Percentiles rank a stretch among this genome's conserved stretches.
Conservation (phyloP, 2,329 filamentous ascomycete species). For the Fusarium vanettenii region DNA sequence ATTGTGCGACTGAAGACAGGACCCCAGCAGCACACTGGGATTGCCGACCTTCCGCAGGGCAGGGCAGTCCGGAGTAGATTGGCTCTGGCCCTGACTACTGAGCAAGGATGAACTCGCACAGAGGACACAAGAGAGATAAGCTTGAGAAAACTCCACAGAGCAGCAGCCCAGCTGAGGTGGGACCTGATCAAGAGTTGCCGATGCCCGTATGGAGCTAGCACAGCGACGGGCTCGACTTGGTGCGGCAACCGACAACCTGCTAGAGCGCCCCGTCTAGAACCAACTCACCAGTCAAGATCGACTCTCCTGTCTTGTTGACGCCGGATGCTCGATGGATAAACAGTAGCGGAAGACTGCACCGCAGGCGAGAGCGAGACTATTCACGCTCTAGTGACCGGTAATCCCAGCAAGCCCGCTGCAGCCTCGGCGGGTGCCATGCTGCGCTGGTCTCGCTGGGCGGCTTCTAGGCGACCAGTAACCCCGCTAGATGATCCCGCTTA, state of each 20-base stretch:
- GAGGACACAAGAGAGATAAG: neutral
- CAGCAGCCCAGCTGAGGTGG: constrained; percentile 7
- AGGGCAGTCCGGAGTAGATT: neutral
- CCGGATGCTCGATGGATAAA: neutral
- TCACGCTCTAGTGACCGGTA: neutral
- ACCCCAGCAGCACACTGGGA: neutral
- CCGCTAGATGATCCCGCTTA: constrained; percentile 5
- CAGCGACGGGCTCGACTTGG: constrained; percentile 6
- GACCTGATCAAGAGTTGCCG: neutral
- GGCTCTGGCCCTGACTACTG: neutral
- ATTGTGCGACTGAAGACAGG: neutral
- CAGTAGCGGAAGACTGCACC: neutral
- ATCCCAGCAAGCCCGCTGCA: constrained; percentile 22
- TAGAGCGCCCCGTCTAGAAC: neutral
- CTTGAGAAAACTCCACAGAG: neutral
- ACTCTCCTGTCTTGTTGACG: neutral
- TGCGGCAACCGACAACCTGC: constrained; percentile 25
- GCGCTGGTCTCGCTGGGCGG: neutral
- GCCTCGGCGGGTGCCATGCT: constrained; percentile 10
- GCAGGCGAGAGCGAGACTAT: neutral
- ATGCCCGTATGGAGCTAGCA: neutral
- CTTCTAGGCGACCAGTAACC: constrained; percentile 8
- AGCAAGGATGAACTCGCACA: neutral
- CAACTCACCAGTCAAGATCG: neutral
- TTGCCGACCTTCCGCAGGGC: neutral